Percentiles rank a stretch among this genome's conserved stretches.
Conservation (phyloP, 1,139 yeast species). For the Kluyveromyces sp. region DNA sequence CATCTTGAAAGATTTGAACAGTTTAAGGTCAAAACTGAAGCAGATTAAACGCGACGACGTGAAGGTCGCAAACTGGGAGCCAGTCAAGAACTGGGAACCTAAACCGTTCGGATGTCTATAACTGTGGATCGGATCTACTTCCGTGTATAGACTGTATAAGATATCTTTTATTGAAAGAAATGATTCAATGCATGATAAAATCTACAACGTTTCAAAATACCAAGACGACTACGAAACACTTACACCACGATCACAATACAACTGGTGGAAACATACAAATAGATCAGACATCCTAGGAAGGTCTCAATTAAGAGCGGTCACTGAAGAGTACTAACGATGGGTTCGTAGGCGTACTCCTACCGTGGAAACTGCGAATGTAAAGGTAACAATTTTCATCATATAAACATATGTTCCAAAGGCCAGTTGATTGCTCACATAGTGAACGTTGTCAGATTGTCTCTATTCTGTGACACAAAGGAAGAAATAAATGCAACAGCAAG, state of each 20-base stretch:
- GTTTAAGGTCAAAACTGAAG: slow-evolving; percentile 18
- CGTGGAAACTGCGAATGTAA: slow-evolving; percentile 95
- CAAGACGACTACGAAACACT: slow-evolving; percentile 17
- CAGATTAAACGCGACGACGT: slow-evolving; percentile 7
- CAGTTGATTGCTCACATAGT: not conserved
- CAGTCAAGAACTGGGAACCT: slow-evolving; percentile 35
- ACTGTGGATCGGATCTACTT: too few species aligned
- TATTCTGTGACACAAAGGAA: not conserved
- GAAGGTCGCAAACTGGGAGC: slow-evolving; percentile 3
- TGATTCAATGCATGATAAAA: too few species aligned
- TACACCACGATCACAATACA: not conserved
- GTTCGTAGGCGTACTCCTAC: slow-evolving; percentile 77
- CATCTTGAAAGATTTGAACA: slow-evolving; percentile 27
- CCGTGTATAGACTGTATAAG: too few species aligned
- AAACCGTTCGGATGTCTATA: slow-evolving; percentile 40
- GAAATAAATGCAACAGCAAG: slow-evolving; percentile 1
- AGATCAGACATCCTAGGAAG: slow-evolving; percentile 59
- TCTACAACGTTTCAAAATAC: slow-evolving; percentile 2
- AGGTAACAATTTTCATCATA: slow-evolving; percentile 67
- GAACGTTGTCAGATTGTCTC: not conserved
- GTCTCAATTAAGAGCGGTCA: slow-evolving; percentile 60
- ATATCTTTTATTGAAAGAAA: not conserved
- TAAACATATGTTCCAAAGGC: slow-evolving; percentile 16
- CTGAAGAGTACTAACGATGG: slow-evolving; percentile 70
- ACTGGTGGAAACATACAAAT: slow-evolving; percentile 5